These are phyloP conservation scores for Metarhizium rileyi DNA, from an alignment of 2,329 filamentous ascomycete species.

Conservation along the genomic window DNA sequence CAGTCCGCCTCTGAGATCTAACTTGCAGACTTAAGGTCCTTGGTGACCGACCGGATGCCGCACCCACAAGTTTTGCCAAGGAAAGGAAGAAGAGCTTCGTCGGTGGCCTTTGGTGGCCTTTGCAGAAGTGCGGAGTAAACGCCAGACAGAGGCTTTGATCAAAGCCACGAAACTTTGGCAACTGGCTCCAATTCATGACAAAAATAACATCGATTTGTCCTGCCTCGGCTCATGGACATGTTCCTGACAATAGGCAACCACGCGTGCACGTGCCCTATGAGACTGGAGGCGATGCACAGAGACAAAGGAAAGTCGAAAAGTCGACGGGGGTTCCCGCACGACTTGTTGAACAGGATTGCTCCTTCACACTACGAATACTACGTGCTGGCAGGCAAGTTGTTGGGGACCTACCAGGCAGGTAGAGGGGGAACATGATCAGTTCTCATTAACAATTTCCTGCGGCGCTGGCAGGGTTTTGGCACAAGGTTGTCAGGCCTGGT, in stretches of 20 bases:
- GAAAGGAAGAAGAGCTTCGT: too few species aligned
- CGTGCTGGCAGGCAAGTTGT: too few species aligned
- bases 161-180: neutral
- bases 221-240: neutral
- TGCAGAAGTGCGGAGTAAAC: too few species aligned
- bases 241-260: neutral
- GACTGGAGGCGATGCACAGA: neutral
- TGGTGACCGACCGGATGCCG: neutral
- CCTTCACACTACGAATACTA: too few species aligned
- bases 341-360: too few species aligned
- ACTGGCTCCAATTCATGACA: neutral
- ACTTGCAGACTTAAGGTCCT: neutral
- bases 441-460: too few species aligned
- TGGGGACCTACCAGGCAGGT: too few species aligned
- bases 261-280: neutral
- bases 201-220: neutral
- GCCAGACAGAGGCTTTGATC: neutral
- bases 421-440: too few species aligned
- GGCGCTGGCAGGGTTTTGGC: neutral
- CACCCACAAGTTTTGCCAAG: conserved; percentile 2
- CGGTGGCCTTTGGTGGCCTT: too few species aligned
- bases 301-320: too few species aligned
- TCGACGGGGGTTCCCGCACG: too few species aligned
- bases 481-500: neutral
- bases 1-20: neutral